Evolutionary conservation across 352 stramenopile species (phyloP).

Genomic region (Pythium guiyangense): DNA sequence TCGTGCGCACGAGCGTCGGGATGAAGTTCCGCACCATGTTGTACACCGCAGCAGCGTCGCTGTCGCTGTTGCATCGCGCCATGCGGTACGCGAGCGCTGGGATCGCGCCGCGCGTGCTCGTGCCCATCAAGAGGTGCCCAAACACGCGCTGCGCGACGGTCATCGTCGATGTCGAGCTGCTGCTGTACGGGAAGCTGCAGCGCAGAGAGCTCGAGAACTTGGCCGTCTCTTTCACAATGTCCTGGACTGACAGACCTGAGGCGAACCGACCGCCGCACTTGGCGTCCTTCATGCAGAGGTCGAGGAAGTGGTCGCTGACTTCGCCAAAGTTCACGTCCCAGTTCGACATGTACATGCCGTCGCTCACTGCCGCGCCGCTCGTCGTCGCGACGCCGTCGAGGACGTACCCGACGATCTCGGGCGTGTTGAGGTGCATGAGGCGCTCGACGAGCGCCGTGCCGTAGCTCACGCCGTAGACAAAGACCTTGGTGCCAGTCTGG

Average conservation of each 20-base stretch:
- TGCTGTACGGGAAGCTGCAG: no score
- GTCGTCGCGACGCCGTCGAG: slow-evolving; percentile 36
- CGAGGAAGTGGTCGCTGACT: slow-evolving; percentile 29
- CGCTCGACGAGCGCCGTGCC: slow-evolving; percentile 39
- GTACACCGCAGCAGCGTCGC: slow-evolving; percentile 11
- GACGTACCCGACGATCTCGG: slow-evolving; percentile 41
- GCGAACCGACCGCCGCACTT: slow-evolving; percentile 20
- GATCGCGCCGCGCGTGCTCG: slow-evolving; percentile 22
- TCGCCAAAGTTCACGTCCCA: slow-evolving; percentile 35
- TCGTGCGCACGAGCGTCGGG: no score
- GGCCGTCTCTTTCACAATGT: slow-evolving; percentile 1
- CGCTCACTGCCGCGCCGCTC: slow-evolving; percentile 23
- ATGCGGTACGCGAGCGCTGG: slow-evolving; percentile 33
- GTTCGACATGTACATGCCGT: slow-evolving; percentile 35
- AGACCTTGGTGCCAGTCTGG: no score
- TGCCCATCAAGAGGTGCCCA: slow-evolving; percentile 21
- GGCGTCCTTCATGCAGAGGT: slow-evolving; percentile 12
- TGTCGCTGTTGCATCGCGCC: slow-evolving; percentile 19
- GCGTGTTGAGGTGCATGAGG: slow-evolving; percentile 32
- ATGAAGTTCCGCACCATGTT: no score
- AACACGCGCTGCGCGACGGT: slow-evolving; percentile 21
- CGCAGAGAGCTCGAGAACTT: background rate
- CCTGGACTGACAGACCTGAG: slow-evolving; percentile 2
- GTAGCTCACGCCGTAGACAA: no score
- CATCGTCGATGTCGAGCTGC: background rate